These are phyloP conservation scores for Moesziomyces antarcticus DNA, from an alignment of 1,284 basidiomycete genomes.

Conservation along the genomic window DNA sequence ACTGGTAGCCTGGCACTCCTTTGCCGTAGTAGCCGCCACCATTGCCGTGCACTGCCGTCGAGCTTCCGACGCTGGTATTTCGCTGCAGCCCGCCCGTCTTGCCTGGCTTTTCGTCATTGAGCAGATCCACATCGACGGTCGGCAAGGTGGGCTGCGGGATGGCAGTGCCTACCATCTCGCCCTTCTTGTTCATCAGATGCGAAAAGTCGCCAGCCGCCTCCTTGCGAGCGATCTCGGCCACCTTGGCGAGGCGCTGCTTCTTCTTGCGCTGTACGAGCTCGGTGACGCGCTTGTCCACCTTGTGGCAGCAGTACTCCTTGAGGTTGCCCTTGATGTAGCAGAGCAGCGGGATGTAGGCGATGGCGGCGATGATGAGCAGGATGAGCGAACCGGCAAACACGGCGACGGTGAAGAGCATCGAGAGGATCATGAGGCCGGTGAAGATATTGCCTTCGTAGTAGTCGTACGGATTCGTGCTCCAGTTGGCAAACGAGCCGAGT, in stretches of 20 bases:
- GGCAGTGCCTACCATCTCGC: conserved; percentile 82
- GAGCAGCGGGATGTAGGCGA: conserved; percentile 90
- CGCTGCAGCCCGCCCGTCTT: conserved; percentile 26
- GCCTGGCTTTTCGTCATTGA: conserved; percentile 72
- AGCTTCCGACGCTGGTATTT: conserved; percentile 38
- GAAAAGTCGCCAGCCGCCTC: conserved; percentile 89
- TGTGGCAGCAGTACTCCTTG: conserved; percentile 97
- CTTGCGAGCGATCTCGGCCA: conserved; percentile 85
- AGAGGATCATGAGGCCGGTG: conserved; percentile 83
- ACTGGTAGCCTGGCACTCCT: conserved; percentile 18
- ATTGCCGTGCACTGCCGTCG: conserved; percentile 29
- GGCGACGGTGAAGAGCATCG: conserved; percentile 88
- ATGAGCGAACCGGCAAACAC: conserved; percentile 87
- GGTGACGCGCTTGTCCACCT: conserved; percentile 95
- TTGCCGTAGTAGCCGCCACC: conserved; percentile 29
- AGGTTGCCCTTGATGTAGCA: conserved; percentile 95
- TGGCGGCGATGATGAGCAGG: conserved; percentile 82
- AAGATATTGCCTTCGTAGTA: conserved; percentile 74
- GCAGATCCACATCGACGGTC: conserved; percentile 86
- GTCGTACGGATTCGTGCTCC: conserved; percentile 75
- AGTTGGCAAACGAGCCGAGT: conserved; percentile 82
- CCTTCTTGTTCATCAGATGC: conserved; percentile 92
- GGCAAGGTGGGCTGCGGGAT: conserved; percentile 94
- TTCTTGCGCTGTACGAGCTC: conserved; percentile 92
- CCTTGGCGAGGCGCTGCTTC: conserved; percentile 83